phyloP scores from a whole-genome alignment of 148 eudicot genomes.

The Simmondsia chinensis region DNA sequence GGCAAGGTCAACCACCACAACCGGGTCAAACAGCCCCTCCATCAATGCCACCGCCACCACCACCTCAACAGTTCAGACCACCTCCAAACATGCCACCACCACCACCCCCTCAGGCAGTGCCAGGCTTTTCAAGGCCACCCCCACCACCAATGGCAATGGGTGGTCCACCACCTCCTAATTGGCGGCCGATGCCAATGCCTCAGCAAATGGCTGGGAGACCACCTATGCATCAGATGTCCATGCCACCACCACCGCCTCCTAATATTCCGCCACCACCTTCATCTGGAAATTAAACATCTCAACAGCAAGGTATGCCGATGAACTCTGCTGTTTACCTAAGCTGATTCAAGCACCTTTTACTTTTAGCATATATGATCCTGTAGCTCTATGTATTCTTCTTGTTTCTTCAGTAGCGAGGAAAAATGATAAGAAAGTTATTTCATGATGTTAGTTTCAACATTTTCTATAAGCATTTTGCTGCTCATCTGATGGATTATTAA shows the following conservation, averaged over 20 bases:
- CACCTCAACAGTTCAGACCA: constrained; percentile 53
- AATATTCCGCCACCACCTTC: constrained; percentile 10
- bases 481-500: no score
- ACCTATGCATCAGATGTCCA: constrained; percentile 50
- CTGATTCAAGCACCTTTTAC: no score
- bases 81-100: constrained; percentile 72
- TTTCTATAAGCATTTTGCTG: no score
- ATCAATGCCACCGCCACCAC: constrained; percentile 42
- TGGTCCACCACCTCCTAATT: constrained; percentile 30
- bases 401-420: no score
- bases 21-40: constrained; percentile 27
- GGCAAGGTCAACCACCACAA: constrained; percentile 64
- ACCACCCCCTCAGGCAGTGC: constrained; percentile 37
- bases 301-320: no score
- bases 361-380: no score
- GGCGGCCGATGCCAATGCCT: constrained; percentile 60
- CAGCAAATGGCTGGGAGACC: constrained; percentile 47
- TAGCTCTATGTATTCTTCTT: no score
- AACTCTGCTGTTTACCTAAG: no score
- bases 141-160: constrained; percentile 52
- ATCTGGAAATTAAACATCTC: constrained; percentile 1
- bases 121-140: constrained; percentile 23
- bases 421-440: no score
- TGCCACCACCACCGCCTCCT: constrained; percentile 49
- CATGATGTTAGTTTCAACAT: no score